Base-by-base conservation (phyloP, 805 yeast genomes). In the Candida insectorum region DNA sequence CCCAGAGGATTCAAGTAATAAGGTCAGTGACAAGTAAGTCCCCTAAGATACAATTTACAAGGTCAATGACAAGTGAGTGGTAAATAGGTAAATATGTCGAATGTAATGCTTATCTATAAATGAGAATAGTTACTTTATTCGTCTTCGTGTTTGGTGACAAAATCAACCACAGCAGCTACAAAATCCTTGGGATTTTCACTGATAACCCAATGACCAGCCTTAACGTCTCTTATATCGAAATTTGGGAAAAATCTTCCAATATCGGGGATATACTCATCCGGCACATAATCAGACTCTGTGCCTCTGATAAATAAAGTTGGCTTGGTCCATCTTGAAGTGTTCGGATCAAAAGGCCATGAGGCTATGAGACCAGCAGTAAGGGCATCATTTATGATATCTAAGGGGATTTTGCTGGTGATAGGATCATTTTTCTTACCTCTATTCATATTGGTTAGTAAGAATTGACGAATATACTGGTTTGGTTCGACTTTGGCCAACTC, bases 121-220 rank as follows among this genome's bases (percentile, higher is more conserved):
- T 20, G 24, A 10, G 8, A 12, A 10, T 24, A 24, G 16, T 12
- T 17, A 18, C 25, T 26, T 18, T 25, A 19, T 4, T 45, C 49
- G 31, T 67, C 72, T 41, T 67, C 73, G 32, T 60, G 56, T 31
- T 63, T 52, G 36, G 75, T 77, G 5, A 86, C 67, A 60, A 79
- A 89, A 18, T 81, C 82, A 18, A 66, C 69, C 11, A 85, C 76
- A 5, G 62, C 59, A 3, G 69, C 75, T 16, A 85, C 64, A 43
- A 91, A 87, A 50, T 81, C 94, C 6, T 64, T 47, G 1, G 97
- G 96, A 45, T 82, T 81, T 51, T 91, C 97, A 25, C 86, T 77
- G 44, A 86, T 86, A 11, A 89, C 75, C 96, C 97, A 91, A 57
- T 91, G 98, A 2, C 96, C 96, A 0, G 89, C 76, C 13, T 85